Conservation (phyloP, 2,329 filamentous ascomycete species). For the Neonectria magnoliae region DNA sequence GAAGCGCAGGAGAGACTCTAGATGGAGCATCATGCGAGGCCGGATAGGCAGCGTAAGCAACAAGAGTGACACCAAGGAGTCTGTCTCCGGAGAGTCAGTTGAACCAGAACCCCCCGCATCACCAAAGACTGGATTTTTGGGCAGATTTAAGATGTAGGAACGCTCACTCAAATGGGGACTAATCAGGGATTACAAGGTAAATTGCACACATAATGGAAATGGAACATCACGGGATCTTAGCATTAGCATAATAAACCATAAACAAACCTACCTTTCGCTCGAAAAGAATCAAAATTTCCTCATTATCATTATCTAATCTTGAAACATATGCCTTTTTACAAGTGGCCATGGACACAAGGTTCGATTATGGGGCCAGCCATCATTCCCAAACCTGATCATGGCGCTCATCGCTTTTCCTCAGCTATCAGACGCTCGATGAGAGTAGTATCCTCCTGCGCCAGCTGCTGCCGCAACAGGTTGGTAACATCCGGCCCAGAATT, state of each 20-base stretch:
- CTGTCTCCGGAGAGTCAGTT: conserved; percentile 28
- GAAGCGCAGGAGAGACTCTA: conserved; percentile 55
- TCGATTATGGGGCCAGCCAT: conserved; percentile 7
- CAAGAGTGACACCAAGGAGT: conserved; percentile 31
- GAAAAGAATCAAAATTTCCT: conserved; percentile 17
- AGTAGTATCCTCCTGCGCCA: conserved; percentile 58
- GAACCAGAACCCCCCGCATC: conserved; percentile 43
- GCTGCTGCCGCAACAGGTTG: conserved; percentile 55
- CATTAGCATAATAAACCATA: conserved; percentile 8
- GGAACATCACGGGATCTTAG: neutral
- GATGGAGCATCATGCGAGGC: conserved; percentile 57
- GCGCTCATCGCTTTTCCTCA: conserved; percentile 51
- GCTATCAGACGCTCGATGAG: conserved; percentile 61
- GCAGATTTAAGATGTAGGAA: conserved; percentile 55
- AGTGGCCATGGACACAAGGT: neutral
- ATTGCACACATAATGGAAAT: conserved; percentile 8
- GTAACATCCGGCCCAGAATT: conserved; percentile 46
- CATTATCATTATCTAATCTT: conserved; percentile 30
- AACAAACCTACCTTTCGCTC: conserved; percentile 28
- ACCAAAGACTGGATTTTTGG: conserved; percentile 53
- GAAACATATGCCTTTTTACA: neutral
- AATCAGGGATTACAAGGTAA: neutral
- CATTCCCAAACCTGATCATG: neutral
- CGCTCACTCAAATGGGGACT: neutral
- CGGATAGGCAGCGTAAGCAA: conserved; percentile 50